Conservation (phyloP, 75 land plant species). For the Picea glauca region DNA sequence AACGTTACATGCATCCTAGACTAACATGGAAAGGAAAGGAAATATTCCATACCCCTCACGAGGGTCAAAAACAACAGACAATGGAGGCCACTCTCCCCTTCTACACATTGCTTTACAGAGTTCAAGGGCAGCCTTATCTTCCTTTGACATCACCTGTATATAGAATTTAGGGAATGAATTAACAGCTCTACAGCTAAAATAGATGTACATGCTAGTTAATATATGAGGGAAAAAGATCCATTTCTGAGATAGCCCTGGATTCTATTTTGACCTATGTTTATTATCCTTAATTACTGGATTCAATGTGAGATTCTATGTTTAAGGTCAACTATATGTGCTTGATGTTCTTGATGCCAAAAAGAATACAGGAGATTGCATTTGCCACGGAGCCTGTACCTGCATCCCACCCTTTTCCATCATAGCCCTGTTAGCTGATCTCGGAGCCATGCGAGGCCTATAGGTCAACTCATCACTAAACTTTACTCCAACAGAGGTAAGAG, state of each 20-base stretch:
- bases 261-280: background rate
- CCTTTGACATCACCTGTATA: conserved; percentile 57
- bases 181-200: background rate
- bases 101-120: conserved; percentile 66
- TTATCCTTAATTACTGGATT: background rate
- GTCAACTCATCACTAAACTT: conserved; percentile 68
- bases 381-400: conserved; percentile 44
- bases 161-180: background rate
- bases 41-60: conserved; percentile 74
- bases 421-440: conserved; percentile 62
- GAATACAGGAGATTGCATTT: background rate
- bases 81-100: conserved; percentile 78
- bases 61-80: conserved; percentile 68
- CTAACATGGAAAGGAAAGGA: conserved; percentile 10
- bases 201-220: background rate
- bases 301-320: background rate
- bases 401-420: conserved; percentile 59
- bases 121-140: conserved; percentile 63
- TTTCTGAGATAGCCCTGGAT: background rate
- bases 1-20: background rate
- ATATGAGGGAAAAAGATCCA: background rate
- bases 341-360: background rate
- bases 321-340: background rate
- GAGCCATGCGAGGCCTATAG: conserved; percentile 67
- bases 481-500: conserved; percentile 53